phyloP scores from a whole-genome alignment of 192 early-diverging fungal species.

The Backusella australiensis region DNA sequence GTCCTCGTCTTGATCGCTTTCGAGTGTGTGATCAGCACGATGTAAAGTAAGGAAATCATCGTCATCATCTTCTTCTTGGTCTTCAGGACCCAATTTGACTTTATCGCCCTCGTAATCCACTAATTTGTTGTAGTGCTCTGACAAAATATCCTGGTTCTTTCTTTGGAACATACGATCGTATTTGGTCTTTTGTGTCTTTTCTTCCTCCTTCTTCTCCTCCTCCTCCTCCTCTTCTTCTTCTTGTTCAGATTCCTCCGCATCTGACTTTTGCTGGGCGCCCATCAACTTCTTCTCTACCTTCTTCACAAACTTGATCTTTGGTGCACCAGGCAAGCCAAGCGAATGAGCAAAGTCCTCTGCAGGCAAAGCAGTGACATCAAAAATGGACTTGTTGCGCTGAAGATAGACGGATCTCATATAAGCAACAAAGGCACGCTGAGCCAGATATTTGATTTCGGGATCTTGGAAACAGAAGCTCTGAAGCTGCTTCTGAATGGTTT shows the following conservation, averaged over 20 bases:
- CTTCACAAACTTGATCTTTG: conserved; percentile 89
- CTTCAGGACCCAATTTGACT: conserved; percentile 9
- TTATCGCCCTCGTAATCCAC: conserved; percentile 62
- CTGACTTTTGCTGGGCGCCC: conserved; percentile 34
- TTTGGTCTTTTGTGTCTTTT: conserved; percentile 61
- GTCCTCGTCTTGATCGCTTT: conserved; percentile 40
- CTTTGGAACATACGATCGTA: conserved; percentile 92
- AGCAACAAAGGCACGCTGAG: conserved; percentile 93
- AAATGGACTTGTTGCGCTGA: conserved; percentile 88
- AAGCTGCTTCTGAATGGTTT: conserved; percentile 77
- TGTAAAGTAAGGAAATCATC: conserved; percentile 87
- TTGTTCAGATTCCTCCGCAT: conserved; percentile 35
- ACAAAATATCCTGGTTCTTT: conserved; percentile 88
- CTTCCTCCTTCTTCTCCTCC: conserved; percentile 39
- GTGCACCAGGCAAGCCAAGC: conserved; percentile 92
- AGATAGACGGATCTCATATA: conserved; percentile 93
- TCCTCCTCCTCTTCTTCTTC: conserved; percentile 35
- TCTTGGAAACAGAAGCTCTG: conserved; percentile 91
- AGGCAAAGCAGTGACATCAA: conserved; percentile 85
- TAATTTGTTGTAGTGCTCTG: conserved; percentile 88
- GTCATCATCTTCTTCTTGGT: conserved; percentile 50
- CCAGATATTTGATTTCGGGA: conserved; percentile 95
- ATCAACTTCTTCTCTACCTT: conserved; percentile 35
- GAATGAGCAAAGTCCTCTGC: conserved; percentile 85
- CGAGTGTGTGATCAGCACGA: conserved; percentile 79